Base-by-base conservation (phyloP, 208 protist genomes). In the Herpetomonas samuelpessoai region DNA sequence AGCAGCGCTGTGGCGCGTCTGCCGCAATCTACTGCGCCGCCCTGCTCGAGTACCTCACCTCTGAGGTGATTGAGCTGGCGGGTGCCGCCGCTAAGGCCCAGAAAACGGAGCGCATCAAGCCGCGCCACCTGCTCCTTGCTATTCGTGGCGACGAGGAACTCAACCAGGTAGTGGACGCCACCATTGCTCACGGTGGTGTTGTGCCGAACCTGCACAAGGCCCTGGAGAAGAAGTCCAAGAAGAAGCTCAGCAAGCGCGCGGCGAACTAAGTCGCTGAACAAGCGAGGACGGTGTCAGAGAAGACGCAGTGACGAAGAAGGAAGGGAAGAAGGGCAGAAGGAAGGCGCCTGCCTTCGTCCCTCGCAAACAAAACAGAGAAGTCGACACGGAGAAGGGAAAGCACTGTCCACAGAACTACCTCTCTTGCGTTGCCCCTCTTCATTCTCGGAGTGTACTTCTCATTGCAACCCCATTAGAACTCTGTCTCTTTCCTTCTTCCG, bases 91-190 rank as follows among this genome's bases (percentile, higher is more conserved):
- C 97, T 16, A 98, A 98, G 83, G 95, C 98, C 58, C 95, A 98
- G 57, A 99, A 99, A 79, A 93, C 89, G n/a, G 83, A 91, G 69
- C 92, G 98, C 60, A 99, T 99, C 74, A 99, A 98, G 46, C 98
- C 98, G 18, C 96, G 98, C 47, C 98, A 99, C 79, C 62, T 99
- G 28, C 86, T 99, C 63, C 84, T 99, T 35, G 98, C 98, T 57
- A 99, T 99, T 63, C 94, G 98, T 48, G 97, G 96, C 39, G 98
- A 99, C 69, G 98, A 99, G 82, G 98, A 99, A 83, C 93, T 99
- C 30, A 98, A 99, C 74, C 92, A 92, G 65, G 86, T 99, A 69
- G 98, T 99, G 76, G 97, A 96, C 69, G 93, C 91, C 25, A 92
- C 84, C 59, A 96, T 96, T 71, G 77, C 86, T n/a, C 79, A 77